Evolutionary conservation across 345 rosid genomes (phyloP).

Genomic region (Eucalyptus pauciflora): DNA sequence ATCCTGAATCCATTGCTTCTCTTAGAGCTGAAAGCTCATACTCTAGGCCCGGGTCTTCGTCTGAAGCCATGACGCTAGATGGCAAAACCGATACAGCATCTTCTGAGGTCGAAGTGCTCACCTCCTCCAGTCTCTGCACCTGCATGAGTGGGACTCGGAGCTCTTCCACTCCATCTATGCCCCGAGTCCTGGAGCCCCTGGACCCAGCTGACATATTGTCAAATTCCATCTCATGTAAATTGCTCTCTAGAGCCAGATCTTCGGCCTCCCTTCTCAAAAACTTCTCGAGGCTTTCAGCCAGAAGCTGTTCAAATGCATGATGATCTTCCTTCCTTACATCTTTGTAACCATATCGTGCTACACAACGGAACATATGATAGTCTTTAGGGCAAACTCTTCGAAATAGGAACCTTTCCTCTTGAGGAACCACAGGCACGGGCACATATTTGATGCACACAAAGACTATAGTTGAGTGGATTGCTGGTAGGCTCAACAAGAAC

Average conservation of each 20-base stretch:
- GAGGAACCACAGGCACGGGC: conserved; percentile 88
- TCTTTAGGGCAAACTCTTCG: conserved; percentile 86
- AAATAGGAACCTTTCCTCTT: conserved; percentile 81
- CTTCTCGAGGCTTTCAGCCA: conserved; percentile 72
- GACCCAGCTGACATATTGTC: conserved; percentile 30
- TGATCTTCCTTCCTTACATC: conserved; percentile 85
- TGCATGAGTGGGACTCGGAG: conserved; percentile 56
- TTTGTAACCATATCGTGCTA: conserved; percentile 92
- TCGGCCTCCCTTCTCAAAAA: conserved; percentile 70
- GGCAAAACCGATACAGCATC: conserved; percentile 24
- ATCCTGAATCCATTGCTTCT: conserved; percentile 81
- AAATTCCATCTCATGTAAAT: conserved; percentile 21
- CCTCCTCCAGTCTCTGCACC: conserved; percentile 15
- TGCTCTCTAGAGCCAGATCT: conserved; percentile 69
- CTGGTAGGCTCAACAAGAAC: conserved; percentile 78
- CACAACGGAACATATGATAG: conserved; percentile 85
- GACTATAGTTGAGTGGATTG: conserved; percentile 79
- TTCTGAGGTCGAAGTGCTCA: conserved; percentile 11
- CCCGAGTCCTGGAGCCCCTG: conserved; percentile 1
- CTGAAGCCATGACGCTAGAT: conserved; percentile 33
- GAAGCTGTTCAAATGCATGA: conserved; percentile 67
- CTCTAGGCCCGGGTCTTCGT: conserved; percentile 70
- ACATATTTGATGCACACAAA: conserved; percentile 94
- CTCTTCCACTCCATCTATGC: conserved; percentile 24
- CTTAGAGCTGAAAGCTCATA: conserved; percentile 72